Base-by-base conservation (phyloP, 805 yeast species). In the Ogataea naganishii region DNA sequence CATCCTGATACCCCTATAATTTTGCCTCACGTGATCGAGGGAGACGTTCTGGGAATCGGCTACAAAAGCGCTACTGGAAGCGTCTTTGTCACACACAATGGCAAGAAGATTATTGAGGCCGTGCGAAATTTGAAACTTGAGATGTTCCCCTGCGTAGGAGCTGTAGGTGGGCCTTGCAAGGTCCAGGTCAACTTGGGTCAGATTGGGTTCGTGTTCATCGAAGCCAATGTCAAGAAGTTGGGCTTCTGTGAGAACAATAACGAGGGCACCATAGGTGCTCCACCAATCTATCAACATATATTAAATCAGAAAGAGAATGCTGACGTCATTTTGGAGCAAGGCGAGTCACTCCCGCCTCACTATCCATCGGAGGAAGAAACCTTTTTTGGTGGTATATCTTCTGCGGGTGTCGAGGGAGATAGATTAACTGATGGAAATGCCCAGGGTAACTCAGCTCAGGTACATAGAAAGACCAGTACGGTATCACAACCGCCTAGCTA, bases 151-250 rank as follows among this genome's bases (percentile, higher is more conserved):
- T 72, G 75, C 14, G 53, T 72, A 7, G 79, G 79, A 5, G 61
- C 75, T 28, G 61, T 58, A 32, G 61, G 54, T 49, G 54, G 69
- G 52, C 33, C 66, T 36, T 51, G 74, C 57, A 33, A 66, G 60
- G 71, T 69, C 47, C 37, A 70, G 51, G 60, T 74, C 58, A 40
- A 65, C 60, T 57, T 92, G 33, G 98, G 98, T 13, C 92, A 83
- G 43, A 66, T 75, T 34, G 96, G 96, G 3, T 86, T 72, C 56
- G 96, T 88, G 2, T 85, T 71, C 48, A 83, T 88, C 28, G 96
- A 88, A 49, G 96, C 84, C 2, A 85, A 86, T 49, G 77, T 72
- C 11, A 56, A 72, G 34, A 70, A 69, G 45, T 62, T 69, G 31
- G 78, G 77, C 5, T 72, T 72, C 38, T 66, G 74, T 34, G 67